Percentiles rank a stretch among this genome's conserved stretches.
Conservation (phyloP, 108 stramenopile genomes). For the Stephanodiscus triporus region DNA sequence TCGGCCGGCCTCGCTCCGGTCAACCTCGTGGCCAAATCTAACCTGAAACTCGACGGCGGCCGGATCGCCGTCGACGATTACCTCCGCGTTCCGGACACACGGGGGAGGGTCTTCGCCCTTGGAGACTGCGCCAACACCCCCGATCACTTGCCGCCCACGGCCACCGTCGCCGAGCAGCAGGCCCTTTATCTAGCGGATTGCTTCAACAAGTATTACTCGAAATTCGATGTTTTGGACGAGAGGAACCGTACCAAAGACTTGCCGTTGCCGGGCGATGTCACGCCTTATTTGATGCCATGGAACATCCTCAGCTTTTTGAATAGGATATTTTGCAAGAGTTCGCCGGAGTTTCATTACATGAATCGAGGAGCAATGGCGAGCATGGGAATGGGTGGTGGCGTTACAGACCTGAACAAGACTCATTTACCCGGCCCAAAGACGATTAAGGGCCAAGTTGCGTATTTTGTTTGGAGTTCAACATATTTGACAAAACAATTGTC, state of each 20-base stretch:
- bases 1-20: conserved; percentile 75
- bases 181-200: conserved; percentile 78
- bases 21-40: conserved; percentile 40
- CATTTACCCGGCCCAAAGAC: conserved; percentile 40
- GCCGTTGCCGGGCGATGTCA: conserved; percentile 58
- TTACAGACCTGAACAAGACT: conserved; percentile 48
- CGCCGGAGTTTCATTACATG: conserved; percentile 59
- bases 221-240: conserved; percentile 40
- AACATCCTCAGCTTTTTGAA: conserved; percentile 47
- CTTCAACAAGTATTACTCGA: conserved; percentile 58
- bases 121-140: conserved; percentile 87
- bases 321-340: conserved; percentile 38
- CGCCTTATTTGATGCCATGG: conserved; percentile 57
- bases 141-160: conserved; percentile 83
- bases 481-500: conserved; percentile 68
- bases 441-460: conserved; percentile 65
- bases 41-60: conserved; percentile 53
- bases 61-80: conserved; percentile 88
- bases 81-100: conserved; percentile 80
- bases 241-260: conserved; percentile 35
- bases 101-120: conserved; percentile 89
- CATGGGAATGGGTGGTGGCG: conserved; percentile 56
- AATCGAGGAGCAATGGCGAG: conserved; percentile 53
- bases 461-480: conserved; percentile 71
- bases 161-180: conserved; percentile 92